phyloP scores from a whole-genome alignment of 768 basidiomycete species.

The Leucogyrophana mollusca region DNA sequence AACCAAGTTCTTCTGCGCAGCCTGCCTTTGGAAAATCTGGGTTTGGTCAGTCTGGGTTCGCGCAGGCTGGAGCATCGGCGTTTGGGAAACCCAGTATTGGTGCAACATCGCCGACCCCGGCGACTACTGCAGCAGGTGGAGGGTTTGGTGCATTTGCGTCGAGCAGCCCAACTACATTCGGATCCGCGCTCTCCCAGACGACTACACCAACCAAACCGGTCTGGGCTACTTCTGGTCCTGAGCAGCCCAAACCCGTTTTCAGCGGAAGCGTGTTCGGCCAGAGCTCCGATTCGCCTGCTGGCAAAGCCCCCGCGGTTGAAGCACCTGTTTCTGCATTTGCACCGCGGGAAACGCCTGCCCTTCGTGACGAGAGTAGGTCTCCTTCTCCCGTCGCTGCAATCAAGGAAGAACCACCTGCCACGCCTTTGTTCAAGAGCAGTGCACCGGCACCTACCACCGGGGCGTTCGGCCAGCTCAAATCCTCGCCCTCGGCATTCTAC shows the following conservation, averaged over 20 bases:
- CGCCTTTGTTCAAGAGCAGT: conserved; percentile 16
- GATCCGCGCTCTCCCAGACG: conserved; percentile 15
- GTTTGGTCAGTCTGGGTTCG: conserved; percentile 19
- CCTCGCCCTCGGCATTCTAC: conserved; percentile 32
- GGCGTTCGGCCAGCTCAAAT: conserved; percentile 41
- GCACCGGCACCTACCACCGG: conserved; percentile 26
- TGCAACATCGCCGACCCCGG: conserved; percentile 10
- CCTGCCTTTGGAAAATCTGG: conserved; percentile 38
- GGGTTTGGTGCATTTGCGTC: conserved; percentile 38
- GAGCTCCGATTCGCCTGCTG: conserved; percentile 8
- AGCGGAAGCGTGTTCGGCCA: conserved; percentile 8
- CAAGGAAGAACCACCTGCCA: conserved; percentile 4
- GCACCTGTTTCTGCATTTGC: conserved; percentile 1
- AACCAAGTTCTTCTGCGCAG: conserved; percentile 37
- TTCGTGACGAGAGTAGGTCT: conserved; percentile 24
- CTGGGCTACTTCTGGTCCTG: conserved; percentile 15
- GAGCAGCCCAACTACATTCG: conserved; percentile 27
- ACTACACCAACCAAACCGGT: conserved; percentile 18
- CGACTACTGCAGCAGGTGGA: conserved; percentile 20
- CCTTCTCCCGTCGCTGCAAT: conserved; percentile 18
- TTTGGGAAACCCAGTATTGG: conserved; percentile 13
- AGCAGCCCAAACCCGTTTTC: conserved; percentile 8
- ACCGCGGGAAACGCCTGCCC: conserved; percentile 10
- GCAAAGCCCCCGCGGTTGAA: conserved; percentile 4
- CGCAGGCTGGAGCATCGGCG: conserved; percentile 8